phyloP scores from a whole-genome alignment of 306 rosid species.

The Cucumis cinereus region DNA sequence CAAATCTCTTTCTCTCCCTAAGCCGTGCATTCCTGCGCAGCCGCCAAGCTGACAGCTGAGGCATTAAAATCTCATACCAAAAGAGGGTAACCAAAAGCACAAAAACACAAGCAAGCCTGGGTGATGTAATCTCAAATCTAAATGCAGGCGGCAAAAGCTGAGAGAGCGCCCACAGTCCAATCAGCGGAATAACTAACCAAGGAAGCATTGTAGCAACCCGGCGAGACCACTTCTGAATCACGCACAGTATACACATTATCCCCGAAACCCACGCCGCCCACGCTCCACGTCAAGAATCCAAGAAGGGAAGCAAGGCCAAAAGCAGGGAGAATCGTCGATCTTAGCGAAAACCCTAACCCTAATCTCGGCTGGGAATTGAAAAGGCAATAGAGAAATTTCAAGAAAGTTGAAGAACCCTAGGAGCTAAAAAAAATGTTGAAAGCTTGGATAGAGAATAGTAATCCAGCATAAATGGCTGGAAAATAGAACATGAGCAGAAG shows the following conservation, averaged over 20 bases:
- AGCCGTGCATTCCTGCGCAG: slow-evolving; percentile 59
- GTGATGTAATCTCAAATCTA: slow-evolving; percentile 91
- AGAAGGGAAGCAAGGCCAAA: slow-evolving; percentile 30
- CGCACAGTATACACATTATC: slow-evolving; percentile 99
- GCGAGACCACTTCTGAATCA: slow-evolving; percentile 99
- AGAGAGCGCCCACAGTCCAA: slow-evolving; percentile 94
- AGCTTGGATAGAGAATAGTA: slow-evolving; percentile 12
- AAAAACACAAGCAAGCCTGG: slow-evolving; percentile 83
- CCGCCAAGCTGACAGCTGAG: slow-evolving; percentile 94
- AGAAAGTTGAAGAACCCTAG: slow-evolving; percentile 63
- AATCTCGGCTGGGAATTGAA: slow-evolving; percentile 26
- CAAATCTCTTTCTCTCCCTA: slow-evolving; percentile 81
- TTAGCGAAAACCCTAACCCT: slow-evolving; percentile 42
- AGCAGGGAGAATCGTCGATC: slow-evolving; percentile 15
- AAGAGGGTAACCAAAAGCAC: slow-evolving; percentile 88
- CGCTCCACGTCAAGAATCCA: slow-evolving; percentile 37
- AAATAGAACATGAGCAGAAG: slow-evolving; percentile 14
- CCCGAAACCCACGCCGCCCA: slow-evolving; percentile 49
- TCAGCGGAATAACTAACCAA: slow-evolving; percentile 94
- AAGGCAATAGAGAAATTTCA: slow-evolving; percentile 14
- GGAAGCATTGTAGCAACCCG: slow-evolving; percentile 99
- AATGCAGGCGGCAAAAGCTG: slow-evolving; percentile 97
- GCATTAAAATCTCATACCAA: slow-evolving; percentile 99
- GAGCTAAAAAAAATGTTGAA: slow-evolving; percentile 29
- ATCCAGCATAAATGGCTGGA: slow-evolving; percentile 17